These are phyloP conservation scores for Talaromyces sp. DNA, from an alignment of 2,329 filamentous ascomycete genomes.

Conservation along the genomic window DNA sequence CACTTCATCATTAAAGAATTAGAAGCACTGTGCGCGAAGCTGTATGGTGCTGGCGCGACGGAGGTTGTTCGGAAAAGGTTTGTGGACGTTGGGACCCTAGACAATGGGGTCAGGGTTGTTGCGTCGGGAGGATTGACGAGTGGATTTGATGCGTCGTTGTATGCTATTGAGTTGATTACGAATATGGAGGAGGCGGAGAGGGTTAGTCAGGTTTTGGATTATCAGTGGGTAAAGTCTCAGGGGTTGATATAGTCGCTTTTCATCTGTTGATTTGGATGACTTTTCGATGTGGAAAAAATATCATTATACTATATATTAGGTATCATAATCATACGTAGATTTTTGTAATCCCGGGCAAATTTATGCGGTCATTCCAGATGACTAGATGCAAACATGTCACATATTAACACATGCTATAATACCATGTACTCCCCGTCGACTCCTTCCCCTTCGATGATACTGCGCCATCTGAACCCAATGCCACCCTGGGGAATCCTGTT, in stretches of 20 bases:
- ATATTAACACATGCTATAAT: conserved; percentile 21
- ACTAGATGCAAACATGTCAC: background rate
- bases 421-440: conserved; percentile 34
- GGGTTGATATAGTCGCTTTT: background rate
- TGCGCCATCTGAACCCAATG: conserved; percentile 30
- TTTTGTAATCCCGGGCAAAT: background rate
- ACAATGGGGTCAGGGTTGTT: conserved; percentile 11
- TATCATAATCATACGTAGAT: background rate
- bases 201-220: background rate
- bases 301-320: conserved; percentile 6
- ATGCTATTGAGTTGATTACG: conserved; percentile 6
- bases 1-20: conserved; percentile 1
- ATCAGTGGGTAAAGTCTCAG: background rate
- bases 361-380: background rate
- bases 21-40: background rate
- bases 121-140: conserved; percentile 11
- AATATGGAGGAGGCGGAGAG: conserved; percentile 1
- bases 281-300: background rate
- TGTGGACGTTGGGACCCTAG: conserved; percentile 6
- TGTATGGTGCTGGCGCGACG: background rate
- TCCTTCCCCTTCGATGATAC: conserved; percentile 28
- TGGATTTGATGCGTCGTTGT: conserved; percentile 10
- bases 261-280: background rate
- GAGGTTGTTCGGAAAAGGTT: conserved; percentile 9
- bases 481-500: background rate